Conservation (phyloP, 257 asterid genomes). For the Craterostigma plantagineum region DNA sequence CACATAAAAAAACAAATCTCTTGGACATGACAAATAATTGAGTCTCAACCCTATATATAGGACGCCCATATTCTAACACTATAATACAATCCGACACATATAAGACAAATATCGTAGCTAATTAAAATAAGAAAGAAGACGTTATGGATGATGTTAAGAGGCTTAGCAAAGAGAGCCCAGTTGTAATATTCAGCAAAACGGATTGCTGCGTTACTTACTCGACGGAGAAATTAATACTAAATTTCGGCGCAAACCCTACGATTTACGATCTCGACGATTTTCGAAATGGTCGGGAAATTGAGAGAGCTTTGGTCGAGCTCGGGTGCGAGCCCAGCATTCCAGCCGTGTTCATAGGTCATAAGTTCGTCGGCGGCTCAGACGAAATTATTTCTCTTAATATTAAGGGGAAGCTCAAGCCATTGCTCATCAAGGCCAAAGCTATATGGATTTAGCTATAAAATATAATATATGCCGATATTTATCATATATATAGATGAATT, state of each 20-base stretch:
- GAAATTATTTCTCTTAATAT: neutral
- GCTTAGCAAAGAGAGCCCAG: neutral
- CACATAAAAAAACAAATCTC: too few relatives aligned
- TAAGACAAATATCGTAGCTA: too few relatives aligned
- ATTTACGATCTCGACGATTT: neutral
- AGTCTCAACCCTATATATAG: too few relatives aligned
- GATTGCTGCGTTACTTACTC: neutral
- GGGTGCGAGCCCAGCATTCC: neutral
- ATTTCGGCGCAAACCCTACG: neutral
- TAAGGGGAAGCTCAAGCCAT: conserved; percentile 1
- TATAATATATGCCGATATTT: too few relatives aligned
- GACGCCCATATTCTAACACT: too few relatives aligned
- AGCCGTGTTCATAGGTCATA: neutral
- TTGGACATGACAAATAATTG: too few relatives aligned
- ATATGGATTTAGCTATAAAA: neutral
- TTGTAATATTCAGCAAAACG: neutral
- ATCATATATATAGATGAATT: too few relatives aligned
- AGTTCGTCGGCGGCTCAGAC: neutral
- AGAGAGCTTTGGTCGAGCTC: neutral
- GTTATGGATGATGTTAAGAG: neutral
- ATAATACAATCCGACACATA: too few relatives aligned
- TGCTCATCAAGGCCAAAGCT: conserved; percentile 1
- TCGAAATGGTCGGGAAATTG: neutral
- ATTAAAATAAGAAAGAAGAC: too few relatives aligned
- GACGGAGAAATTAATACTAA: neutral